phyloP scores from a whole-genome alignment of 768 basidiomycete species.

The Rhizopogon vesiculosus region DNA sequence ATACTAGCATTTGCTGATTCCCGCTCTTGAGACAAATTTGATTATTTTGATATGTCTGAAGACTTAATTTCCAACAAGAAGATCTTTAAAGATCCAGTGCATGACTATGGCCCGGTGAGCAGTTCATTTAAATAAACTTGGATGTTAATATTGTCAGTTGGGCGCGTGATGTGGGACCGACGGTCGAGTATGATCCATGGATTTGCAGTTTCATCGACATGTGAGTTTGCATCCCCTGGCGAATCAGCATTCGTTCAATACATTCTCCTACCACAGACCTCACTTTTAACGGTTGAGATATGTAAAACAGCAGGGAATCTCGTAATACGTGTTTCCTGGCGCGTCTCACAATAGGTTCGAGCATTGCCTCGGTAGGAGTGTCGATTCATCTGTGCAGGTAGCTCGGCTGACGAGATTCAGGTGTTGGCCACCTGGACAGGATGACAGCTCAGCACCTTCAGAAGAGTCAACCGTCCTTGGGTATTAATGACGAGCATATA shows the following conservation, averaged over 20 bases:
- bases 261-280: conserved; percentile 32
- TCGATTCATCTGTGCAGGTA: neutral
- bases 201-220: conserved; percentile 61
- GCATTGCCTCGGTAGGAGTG: conserved; percentile 64
- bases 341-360: conserved; percentile 83
- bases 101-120: conserved; percentile 39
- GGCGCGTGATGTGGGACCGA: neutral
- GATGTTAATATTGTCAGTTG: neutral
- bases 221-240: conserved; percentile 29
- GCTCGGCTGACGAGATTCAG: conserved; percentile 30
- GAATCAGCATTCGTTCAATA: neutral
- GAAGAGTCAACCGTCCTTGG: conserved; percentile 52
- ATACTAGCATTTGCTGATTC: neutral
- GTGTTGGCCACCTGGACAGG: conserved; percentile 71
- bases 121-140: neutral
- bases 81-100: conserved; percentile 35
- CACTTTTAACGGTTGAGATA: conserved; percentile 75
- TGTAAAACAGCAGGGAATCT: conserved; percentile 78
- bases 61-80: conserved; percentile 9
- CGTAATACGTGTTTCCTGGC: conserved; percentile 71
- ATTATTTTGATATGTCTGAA: neutral
- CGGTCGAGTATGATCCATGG: conserved; percentile 27
- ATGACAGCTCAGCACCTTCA: conserved; percentile 55
- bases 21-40: neutral
- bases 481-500: conserved; percentile 67